phyloP scores from a whole-genome alignment of 768 basidiomycete genomes.

The Peribolospora baueri region DNA sequence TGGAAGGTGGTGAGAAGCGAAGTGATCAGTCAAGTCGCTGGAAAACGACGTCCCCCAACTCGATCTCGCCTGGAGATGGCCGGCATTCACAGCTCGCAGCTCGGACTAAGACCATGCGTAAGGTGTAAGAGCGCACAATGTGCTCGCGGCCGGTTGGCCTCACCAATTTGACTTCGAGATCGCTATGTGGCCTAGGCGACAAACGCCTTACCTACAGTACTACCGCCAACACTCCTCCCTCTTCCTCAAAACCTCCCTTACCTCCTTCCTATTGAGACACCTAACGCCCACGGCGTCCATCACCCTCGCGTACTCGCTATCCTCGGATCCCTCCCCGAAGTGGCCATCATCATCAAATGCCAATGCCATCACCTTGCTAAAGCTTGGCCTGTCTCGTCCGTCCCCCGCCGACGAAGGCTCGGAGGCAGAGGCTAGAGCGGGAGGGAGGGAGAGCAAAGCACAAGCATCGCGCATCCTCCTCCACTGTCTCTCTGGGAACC shows the following conservation, averaged over 20 bases:
- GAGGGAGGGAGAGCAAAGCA: conserved; percentile 38
- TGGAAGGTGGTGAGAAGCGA: no score
- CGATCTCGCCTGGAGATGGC: no score
- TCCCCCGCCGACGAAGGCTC: neutral
- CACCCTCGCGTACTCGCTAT: conserved; percentile 15
- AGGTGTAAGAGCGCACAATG: no score
- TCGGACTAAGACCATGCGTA: no score
- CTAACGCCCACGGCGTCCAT: conserved; percentile 33
- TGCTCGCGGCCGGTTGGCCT: no score
- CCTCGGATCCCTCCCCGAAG: conserved; percentile 11
- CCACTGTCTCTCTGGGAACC: conserved; percentile 51
- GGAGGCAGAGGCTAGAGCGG: conserved; percentile 14
- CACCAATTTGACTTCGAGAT: no score
- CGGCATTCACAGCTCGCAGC: no score
- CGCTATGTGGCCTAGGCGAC: no score
- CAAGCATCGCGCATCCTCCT: conserved; percentile 42
- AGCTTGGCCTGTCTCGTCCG: conserved; percentile 11
- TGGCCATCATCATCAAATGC: conserved; percentile 27
- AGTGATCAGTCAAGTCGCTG: no score
- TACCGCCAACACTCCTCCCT: conserved; percentile 16
- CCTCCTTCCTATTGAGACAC: conserved; percentile 34
- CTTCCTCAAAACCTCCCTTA: conserved; percentile 12
- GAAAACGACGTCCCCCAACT: no score
- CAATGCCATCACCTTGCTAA: conserved; percentile 26
- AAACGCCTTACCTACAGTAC: no score